Conservation (phyloP, 2,329 filamentous ascomycete genomes). For the Mycosphaerella arachidis region DNA sequence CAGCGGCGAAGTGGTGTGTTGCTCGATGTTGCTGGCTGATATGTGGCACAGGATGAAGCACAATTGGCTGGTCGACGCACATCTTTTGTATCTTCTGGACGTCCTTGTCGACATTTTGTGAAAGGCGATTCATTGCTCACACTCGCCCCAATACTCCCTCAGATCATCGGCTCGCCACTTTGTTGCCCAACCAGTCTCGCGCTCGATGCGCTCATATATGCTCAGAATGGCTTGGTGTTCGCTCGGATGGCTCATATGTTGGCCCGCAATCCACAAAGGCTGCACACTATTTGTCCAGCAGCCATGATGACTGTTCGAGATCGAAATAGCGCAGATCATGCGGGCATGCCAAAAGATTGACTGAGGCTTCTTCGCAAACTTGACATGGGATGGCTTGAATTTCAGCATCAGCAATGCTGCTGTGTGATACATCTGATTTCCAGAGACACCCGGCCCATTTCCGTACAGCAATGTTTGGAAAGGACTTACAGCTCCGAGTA, state of each 20-base stretch:
- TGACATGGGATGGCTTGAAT: constrained; percentile 40
- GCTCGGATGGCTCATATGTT: constrained; percentile 43
- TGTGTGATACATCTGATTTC: constrained; percentile 55
- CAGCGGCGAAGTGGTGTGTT: too few relatives aligned
- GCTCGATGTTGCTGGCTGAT: too few relatives aligned
- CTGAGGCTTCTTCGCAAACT: constrained; percentile 31
- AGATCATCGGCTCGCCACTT: constrained; percentile 52
- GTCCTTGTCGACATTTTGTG: too few relatives aligned
- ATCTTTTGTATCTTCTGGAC: too few relatives aligned
- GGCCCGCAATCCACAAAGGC: constrained; percentile 47
- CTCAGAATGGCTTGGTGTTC: constrained; percentile 47
- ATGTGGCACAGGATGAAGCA: too few relatives aligned
- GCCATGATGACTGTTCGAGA: constrained; percentile 43
- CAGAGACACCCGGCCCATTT: constrained; percentile 41
- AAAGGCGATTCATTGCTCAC: neutral
- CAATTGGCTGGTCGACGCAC: too few relatives aligned
- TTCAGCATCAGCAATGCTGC: constrained; percentile 52
- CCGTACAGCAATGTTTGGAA: constrained; percentile 46
- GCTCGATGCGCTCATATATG: constrained; percentile 48
- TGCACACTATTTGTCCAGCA: constrained; percentile 46
- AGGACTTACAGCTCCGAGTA: constrained; percentile 17
- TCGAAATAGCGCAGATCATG: constrained; percentile 45
- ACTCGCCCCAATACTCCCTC: constrained; percentile 49
- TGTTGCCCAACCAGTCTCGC: constrained; percentile 51
- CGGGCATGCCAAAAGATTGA: constrained; percentile 47